These are phyloP conservation scores for Tetrapyrgos nigripes DNA, from an alignment of 1,284 basidiomycete genomes.

Conservation along the genomic window DNA sequence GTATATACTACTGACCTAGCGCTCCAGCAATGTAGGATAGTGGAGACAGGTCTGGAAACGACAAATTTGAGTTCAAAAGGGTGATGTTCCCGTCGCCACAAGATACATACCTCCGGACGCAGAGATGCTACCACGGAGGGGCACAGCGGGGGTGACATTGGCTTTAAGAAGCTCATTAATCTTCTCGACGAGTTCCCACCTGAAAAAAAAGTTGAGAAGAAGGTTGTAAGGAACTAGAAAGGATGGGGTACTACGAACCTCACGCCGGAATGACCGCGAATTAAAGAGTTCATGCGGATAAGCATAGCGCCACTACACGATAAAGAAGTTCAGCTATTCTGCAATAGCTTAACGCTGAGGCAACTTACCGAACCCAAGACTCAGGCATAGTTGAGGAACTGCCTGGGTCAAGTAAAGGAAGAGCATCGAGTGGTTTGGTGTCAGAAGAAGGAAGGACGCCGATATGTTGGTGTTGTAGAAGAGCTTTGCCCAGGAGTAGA, in stretches of 20 bases:
- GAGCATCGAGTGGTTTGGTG: conserved; percentile 45
- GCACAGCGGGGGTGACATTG: conserved; percentile 83
- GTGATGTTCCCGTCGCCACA: conserved; percentile 20
- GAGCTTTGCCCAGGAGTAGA: conserved; percentile 71
- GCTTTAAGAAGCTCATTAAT: conserved; percentile 77
- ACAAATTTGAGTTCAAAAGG: conserved; percentile 7
- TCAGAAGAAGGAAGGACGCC: conserved; percentile 62
- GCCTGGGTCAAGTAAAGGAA: conserved; percentile 70
- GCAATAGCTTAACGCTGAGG: neutral
- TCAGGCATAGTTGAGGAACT: conserved; percentile 81
- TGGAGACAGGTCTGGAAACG: conserved; percentile 66
- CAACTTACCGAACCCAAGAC: conserved; percentile 73
- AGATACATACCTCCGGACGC: conserved; percentile 71
- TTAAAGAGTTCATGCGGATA: conserved; percentile 86
- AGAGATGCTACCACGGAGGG: conserved; percentile 82
- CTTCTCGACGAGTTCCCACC: conserved; percentile 78
- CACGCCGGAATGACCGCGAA: conserved; percentile 88
- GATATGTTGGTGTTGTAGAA: conserved; percentile 81
- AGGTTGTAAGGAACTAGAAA: neutral
- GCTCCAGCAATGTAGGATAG: conserved; percentile 85
- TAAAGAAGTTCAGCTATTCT: neutral
- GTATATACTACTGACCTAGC: conserved; percentile 45
- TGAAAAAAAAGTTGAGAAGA: neutral
- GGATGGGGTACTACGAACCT: conserved; percentile 37
- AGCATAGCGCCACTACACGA: conserved; percentile 80